Conservation (phyloP, 202 grass and related monocot species). For the Hordeum pubiflorum region DNA sequence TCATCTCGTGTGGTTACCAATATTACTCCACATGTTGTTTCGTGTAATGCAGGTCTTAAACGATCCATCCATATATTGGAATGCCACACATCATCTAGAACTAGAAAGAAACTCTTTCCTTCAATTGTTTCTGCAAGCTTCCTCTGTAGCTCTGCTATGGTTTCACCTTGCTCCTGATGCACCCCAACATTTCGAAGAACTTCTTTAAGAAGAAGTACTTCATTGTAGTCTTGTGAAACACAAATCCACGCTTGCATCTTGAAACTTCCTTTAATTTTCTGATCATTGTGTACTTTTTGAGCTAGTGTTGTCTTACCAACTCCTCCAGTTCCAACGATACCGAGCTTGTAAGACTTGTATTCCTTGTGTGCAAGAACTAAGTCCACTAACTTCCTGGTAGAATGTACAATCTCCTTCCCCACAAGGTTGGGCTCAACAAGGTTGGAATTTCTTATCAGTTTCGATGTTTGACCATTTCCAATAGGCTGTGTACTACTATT, state of each 20-base stretch:
- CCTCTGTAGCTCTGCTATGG: neutral
- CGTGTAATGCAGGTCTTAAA: neutral
- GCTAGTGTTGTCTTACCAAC: conserved; percentile 47
- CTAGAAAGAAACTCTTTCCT: conserved; percentile 17
- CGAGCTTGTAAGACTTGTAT: neutral
- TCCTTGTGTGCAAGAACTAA: neutral
- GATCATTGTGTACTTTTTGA: no score
- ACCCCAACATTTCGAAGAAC: neutral
- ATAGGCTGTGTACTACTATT: neutral
- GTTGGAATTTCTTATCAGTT: neutral
- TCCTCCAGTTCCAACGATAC: conserved; percentile 35
- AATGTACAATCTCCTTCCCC: conserved; percentile 2
- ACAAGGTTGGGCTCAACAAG: conserved; percentile 23
- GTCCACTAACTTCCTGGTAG: neutral
- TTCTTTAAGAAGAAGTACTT: neutral
- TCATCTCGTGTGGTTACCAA: conserved; percentile 27
- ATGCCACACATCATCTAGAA: conserved; percentile 40
- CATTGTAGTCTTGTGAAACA: neutral
- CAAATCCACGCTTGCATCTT: neutral
- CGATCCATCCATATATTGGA: neutral
- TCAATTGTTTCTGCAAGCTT: neutral
- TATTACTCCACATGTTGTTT: neutral
- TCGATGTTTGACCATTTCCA: neutral
- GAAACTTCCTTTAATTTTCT: neutral
- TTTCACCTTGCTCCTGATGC: neutral